Conservation (phyloP, 306 rosid species). For the Corylus avellana region DNA sequence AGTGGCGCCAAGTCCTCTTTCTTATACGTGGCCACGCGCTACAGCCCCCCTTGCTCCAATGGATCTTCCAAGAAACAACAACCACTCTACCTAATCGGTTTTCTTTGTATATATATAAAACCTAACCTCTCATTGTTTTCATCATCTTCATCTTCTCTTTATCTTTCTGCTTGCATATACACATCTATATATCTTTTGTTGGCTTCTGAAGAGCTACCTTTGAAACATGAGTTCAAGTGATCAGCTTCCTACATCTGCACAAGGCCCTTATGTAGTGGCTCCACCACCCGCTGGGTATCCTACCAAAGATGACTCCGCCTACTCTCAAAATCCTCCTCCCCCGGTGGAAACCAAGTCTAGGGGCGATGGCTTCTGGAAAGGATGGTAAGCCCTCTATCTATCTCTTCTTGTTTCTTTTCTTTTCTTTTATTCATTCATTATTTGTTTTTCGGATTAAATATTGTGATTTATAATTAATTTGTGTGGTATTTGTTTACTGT, state of each 20-base stretch:
- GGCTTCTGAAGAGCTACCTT: background rate
- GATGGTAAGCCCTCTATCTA: slow-evolving; percentile 51
- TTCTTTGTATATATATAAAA: too few species aligned
- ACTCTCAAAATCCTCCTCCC: slow-evolving; percentile 29
- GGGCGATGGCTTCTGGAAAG: slow-evolving; percentile 92
- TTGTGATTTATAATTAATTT: background rate
- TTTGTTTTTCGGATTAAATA: too few species aligned
- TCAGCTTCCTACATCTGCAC: slow-evolving; percentile 28
- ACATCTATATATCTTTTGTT: background rate
- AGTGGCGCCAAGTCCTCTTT: too few species aligned
- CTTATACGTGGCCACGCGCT: too few species aligned
- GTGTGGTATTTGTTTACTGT: background rate
- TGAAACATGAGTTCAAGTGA: too few species aligned
- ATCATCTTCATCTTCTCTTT: background rate
- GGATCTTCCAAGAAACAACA: too few species aligned
- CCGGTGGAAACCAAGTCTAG: slow-evolving; percentile 52
- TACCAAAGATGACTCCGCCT: slow-evolving; percentile 38
- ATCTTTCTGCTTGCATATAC: too few species aligned
- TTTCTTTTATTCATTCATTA: background rate
- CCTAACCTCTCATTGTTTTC: too few species aligned
- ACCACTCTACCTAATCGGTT: too few species aligned
- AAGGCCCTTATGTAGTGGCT: slow-evolving; percentile 29
- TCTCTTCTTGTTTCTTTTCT: background rate
- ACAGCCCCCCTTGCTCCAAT: too few species aligned
- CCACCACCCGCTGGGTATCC: slow-evolving; percentile 80